A percentile compares a stretch with the other conserved stretches of the same genome.
These are phyloP conservation scores for Zymoseptoria crescenta DNA, from an alignment of 2,329 filamentous ascomycete genomes.

Conservation along the genomic window DNA sequence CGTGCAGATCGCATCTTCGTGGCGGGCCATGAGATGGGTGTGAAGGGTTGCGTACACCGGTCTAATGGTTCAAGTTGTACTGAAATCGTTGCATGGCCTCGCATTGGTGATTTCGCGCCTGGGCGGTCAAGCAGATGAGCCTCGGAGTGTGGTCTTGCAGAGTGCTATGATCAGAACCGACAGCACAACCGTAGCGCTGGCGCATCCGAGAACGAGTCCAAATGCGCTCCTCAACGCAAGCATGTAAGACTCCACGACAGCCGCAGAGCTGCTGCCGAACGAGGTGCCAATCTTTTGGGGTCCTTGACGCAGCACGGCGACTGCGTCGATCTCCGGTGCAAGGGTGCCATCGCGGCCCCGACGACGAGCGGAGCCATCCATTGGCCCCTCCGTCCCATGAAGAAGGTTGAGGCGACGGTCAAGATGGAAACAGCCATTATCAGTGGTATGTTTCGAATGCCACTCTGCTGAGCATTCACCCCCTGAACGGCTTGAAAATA, in stretches of 20 bases:
- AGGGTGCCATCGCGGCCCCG: background rate
- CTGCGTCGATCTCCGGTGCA: background rate
- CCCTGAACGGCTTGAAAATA: conserved; percentile 45
- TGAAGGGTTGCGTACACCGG: too few relatives aligned
- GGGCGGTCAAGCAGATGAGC: too few relatives aligned
- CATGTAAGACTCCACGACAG: background rate
- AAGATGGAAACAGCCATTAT: conserved; percentile 21
- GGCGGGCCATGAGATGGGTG: too few relatives aligned
- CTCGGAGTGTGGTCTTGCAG: too few relatives aligned
- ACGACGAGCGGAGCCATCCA: background rate
- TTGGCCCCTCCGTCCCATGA: background rate
- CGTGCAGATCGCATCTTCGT: too few relatives aligned
- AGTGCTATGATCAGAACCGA: too few relatives aligned
- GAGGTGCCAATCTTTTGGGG: background rate
- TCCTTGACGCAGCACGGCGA: background rate
- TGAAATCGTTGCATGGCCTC: too few relatives aligned
- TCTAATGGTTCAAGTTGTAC: too few relatives aligned
- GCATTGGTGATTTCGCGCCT: too few relatives aligned
- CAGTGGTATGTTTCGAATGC: conserved; percentile 41
- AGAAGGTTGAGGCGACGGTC: background rate
- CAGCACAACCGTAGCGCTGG: too few relatives aligned
- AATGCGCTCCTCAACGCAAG: too few relatives aligned
- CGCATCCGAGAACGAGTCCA: too few relatives aligned
- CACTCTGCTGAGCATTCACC: conserved; percentile 37
- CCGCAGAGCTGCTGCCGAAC: background rate